Conservation (phyloP, 2,329 filamentous ascomycete genomes). For the Onygena corvina region DNA sequence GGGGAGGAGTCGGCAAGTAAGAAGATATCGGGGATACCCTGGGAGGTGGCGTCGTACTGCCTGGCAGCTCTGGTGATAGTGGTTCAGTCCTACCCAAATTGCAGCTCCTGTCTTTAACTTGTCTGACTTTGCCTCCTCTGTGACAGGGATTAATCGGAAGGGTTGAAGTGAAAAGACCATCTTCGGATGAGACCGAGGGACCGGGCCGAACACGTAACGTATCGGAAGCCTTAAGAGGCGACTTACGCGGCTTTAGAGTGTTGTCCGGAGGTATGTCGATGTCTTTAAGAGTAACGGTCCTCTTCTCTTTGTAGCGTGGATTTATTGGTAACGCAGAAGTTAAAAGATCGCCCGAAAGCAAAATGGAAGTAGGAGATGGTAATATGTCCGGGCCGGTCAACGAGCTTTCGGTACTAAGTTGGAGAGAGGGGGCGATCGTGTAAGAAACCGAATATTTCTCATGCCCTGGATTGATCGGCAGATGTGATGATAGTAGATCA, state of each 20-base stretch:
- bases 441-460: background rate
- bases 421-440: background rate
- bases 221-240: slow-evolving; percentile 22
- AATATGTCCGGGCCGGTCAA: too few relatives aligned
- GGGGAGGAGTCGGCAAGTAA: slow-evolving; percentile 12
- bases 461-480: slow-evolving; percentile 22
- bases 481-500: slow-evolving; percentile 23
- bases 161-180: slow-evolving; percentile 4
- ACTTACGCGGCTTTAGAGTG: slow-evolving; percentile 4
- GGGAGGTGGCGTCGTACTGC: slow-evolving; percentile 14
- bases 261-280: background rate
- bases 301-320: background rate
- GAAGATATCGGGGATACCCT: slow-evolving; percentile 13
- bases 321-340: slow-evolving; percentile 2
- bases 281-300: background rate
- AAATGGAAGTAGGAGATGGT: too few relatives aligned
- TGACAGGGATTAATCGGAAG: slow-evolving; percentile 4
- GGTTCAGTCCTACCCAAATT: background rate
- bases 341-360: slow-evolving; percentile 12
- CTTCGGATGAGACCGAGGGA: background rate
- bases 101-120: background rate
- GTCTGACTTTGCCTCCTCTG: background rate
- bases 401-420: background rate
- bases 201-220: slow-evolving; percentile 20
- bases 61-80: background rate